Base-by-base conservation (phyloP, 768 basidiomycete species). In the Pholiota conissans region DNA sequence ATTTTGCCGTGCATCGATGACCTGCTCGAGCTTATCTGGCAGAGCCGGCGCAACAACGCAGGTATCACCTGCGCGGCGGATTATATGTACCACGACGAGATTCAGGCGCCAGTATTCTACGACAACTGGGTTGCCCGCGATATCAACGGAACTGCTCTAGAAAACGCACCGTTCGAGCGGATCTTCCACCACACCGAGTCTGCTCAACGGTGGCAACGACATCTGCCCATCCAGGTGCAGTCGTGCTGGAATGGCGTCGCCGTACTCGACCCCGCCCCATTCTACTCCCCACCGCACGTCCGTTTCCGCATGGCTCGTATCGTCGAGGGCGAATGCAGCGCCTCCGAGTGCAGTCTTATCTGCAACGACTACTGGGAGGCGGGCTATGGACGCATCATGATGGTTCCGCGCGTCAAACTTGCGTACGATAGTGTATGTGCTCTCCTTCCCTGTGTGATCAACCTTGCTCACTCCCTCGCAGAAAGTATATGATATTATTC, bases 161-260 rank as follows among this genome's bases (percentile, higher is more conserved):
- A 99, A 73, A 99, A 99, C 70, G 95, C 95, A 0, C 96, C 96
- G 0, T 99, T 99, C 63, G 96, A 98, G 71, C 73, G 80, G 58
- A 88, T 99, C 60, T 97, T 99, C 82, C 95, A 93, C 69, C 87
- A 98, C 66, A 69, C 80, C 5, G 73, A 84, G 24, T 91, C 90
- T 1, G 82, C 86, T 11, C 77, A 84, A 42, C 85, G 94, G 28
- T 99, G 95, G 84, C 91, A 93, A 70, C 78, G 83, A 39, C 96
- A 99, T 71, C 81, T 99, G 1, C 96, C 97, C 0, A 77, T 98
- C 20, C 97, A 99, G 69, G 93, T 98, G 24, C 96, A 98, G 75
- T 89, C 90, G 3, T 99, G 96, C 74, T 98, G 97, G 97, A 99
- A 98, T 70, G 97, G 97, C 16, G 89, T 98, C 64, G 95, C 96